Conservation (phyloP, 768 basidiomycete species). For the Trichaptum fuscoviolaceum region DNA sequence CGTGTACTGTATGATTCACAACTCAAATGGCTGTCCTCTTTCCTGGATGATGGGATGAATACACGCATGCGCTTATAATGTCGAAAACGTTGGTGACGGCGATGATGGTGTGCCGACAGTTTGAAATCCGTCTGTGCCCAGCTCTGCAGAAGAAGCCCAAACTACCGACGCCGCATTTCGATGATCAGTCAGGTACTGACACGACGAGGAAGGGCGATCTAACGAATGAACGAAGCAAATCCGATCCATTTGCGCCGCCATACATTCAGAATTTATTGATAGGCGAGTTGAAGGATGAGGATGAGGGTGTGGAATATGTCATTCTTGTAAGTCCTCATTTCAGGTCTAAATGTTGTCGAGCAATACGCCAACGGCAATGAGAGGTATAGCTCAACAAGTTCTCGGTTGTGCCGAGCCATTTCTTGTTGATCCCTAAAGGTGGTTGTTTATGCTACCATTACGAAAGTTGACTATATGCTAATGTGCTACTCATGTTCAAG, state of each 20-base stretch:
- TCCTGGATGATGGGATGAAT: not conserved
- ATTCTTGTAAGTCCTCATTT: conserved; percentile 51
- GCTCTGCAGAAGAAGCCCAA: conserved; percentile 75
- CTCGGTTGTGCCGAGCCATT: conserved; percentile 78
- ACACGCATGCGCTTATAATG: not conserved
- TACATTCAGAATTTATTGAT: conserved; percentile 73
- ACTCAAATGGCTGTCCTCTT: not conserved
- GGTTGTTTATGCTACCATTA: conserved; percentile 12
- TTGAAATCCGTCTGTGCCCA: conserved; percentile 80
- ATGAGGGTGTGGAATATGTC: conserved; percentile 52
- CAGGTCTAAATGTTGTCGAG: not conserved
- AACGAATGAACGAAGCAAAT: conserved; percentile 27
- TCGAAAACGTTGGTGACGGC: not conserved
- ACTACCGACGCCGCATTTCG: conserved; percentile 40
- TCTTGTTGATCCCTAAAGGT: conserved; percentile 87
- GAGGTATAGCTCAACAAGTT: conserved; percentile 75
- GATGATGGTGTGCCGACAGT: conserved; percentile 40
- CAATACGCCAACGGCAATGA: not conserved
- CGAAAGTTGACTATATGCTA: not conserved
- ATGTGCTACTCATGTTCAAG: conserved; percentile 29
- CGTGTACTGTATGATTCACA: too few relatives aligned
- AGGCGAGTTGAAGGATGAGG: conserved; percentile 67
- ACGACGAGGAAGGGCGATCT: conserved; percentile 22
- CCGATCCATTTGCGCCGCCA: conserved; percentile 82
- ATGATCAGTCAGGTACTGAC: conserved; percentile 18